Percentiles rank a stretch among this genome's conserved stretches.
Conservation (phyloP, 305 asterid species). For the Nicotiana rustica region DNA sequence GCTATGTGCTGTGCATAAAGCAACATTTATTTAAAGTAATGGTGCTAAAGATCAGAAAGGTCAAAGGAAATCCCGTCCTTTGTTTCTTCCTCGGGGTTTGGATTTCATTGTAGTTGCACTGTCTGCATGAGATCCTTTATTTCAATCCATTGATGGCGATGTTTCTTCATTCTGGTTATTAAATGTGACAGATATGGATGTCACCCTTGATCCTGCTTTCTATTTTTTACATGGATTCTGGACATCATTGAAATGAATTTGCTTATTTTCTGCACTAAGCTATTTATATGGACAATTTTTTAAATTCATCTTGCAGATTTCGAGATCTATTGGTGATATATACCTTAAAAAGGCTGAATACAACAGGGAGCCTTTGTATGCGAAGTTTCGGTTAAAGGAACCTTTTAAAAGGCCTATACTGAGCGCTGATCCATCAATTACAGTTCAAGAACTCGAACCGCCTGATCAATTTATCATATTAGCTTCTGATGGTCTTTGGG, state of each 20-base stretch:
- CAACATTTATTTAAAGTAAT: neutral
- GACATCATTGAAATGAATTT: conserved; percentile 20
- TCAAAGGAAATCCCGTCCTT: conserved; percentile 2
- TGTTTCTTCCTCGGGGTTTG: neutral
- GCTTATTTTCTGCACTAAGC: neutral
- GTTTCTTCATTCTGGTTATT: neutral
- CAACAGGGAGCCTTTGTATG: conserved; percentile 84
- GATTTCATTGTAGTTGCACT: neutral
- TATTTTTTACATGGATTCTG: neutral
- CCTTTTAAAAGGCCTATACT: conserved; percentile 82
- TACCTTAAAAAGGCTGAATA: conserved; percentile 85
- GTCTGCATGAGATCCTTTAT: conserved; percentile 4
- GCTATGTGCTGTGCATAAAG: neutral
- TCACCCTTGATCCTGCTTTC: conserved; percentile 23
- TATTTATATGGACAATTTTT: neutral
- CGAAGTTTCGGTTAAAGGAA: conserved; percentile 83
- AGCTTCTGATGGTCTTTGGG: conserved; percentile 53
- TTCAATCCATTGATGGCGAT: neutral
- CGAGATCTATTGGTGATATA: conserved; percentile 91
- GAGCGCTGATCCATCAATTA: conserved; percentile 45
- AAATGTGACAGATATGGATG: neutral
- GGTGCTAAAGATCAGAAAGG: neutral
- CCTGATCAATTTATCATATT: conserved; percentile 44
- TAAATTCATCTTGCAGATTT: conserved; percentile 59
- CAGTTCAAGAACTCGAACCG: conserved; percentile 40